A percentile compares a stretch with the other conserved stretches of the same genome.
Evolutionary conservation across 345 rosid species (phyloP).

Genomic region (Barbarea vulgaris): DNA sequence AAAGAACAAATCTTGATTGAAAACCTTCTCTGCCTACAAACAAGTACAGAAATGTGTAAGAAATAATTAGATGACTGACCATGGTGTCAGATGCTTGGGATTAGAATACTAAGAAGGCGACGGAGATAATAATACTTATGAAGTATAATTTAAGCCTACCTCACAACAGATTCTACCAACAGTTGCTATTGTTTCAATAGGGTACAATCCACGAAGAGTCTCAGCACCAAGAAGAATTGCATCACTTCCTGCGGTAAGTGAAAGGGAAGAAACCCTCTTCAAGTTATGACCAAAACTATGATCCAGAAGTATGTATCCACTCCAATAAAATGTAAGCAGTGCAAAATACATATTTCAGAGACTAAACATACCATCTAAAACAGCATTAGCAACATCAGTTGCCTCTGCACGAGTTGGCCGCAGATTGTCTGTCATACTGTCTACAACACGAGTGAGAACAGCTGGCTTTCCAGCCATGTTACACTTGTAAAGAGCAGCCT

Average conservation of each 20-base stretch:
- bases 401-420: slow-evolving; percentile 99
- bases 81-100: neutral
- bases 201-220: slow-evolving; percentile 90
- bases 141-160: slow-evolving; percentile 46
- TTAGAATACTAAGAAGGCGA: neutral
- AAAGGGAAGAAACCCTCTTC: neutral
- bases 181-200: slow-evolving; percentile 83
- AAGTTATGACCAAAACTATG: slow-evolving; percentile 17
- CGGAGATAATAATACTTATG: neutral
- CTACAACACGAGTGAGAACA: slow-evolving; percentile 94
- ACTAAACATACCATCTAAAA: slow-evolving; percentile 72
- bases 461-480: slow-evolving; percentile 99
- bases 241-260: slow-evolving; percentile 72
- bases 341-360: neutral
- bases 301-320: neutral
- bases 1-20: slow-evolving; percentile 89
- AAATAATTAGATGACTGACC: slow-evolving; percentile 7
- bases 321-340: neutral
- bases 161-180: slow-evolving; percentile 94
- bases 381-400: slow-evolving; percentile 99
- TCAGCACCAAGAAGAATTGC: slow-evolving; percentile 99
- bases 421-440: slow-evolving; percentile 95
- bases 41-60: slow-evolving; percentile 10
- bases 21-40: slow-evolving; percentile 91
- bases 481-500: slow-evolving; percentile 93